Evolutionary conservation across 257 asterid genomes (phyloP).

Genomic region (Primulina tabacum): DNA sequence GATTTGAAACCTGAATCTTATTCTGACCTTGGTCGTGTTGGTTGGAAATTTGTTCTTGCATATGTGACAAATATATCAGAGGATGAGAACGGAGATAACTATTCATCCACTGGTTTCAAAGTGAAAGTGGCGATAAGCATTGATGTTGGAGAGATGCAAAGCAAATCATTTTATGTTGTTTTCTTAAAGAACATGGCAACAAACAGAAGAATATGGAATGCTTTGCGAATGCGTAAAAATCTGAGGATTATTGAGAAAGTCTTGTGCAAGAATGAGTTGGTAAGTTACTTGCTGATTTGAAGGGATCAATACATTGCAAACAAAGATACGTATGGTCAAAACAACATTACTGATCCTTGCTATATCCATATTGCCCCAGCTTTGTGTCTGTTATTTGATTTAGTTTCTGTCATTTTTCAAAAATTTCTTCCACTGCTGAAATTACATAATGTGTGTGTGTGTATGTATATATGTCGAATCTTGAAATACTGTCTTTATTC

Average conservation of each 20-base stretch:
- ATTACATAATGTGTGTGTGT: background rate
- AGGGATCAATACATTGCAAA: background rate
- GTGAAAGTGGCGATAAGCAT: conserved; percentile 23
- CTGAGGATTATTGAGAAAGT: conserved; percentile 32
- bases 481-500: background rate
- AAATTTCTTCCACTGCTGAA: background rate
- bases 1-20: conserved; percentile 35
- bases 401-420: no score
- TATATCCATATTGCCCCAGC: background rate
- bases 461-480: background rate
- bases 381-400: background rate
- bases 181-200: conserved; percentile 38
- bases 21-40: conserved; percentile 31
- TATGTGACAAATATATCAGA: conserved; percentile 30
- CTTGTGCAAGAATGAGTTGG: conserved; percentile 33
- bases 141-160: conserved; percentile 11
- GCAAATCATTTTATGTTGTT: conserved; percentile 31
- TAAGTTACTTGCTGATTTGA: conserved; percentile 20
- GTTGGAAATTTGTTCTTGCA: conserved; percentile 40
- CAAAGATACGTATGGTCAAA: background rate
- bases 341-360: background rate
- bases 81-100: conserved; percentile 24
- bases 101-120: conserved; percentile 18
- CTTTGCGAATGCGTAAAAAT: conserved; percentile 34
- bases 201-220: conserved; percentile 48